Conservation (phyloP, 148 eudicot genomes). For the Oxyria digyna region DNA sequence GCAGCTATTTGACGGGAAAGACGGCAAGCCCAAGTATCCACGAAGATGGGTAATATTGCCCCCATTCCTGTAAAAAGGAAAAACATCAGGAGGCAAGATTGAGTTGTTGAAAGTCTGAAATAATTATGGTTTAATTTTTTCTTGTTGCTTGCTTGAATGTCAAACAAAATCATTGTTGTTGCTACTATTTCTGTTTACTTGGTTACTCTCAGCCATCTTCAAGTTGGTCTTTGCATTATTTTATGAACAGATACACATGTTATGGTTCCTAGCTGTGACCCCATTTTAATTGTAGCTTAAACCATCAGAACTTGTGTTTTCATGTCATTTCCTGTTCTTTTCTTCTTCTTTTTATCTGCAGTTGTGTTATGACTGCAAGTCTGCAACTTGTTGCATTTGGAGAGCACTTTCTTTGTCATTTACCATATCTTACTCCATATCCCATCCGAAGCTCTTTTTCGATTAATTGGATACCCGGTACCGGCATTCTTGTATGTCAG, state of each 20-base stretch:
- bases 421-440: neutral
- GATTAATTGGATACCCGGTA: neutral
- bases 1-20: conserved; percentile 96
- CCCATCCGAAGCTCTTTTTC: neutral
- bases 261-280: neutral
- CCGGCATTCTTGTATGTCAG: too few relatives aligned
- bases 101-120: neutral
- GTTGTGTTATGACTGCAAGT: too few relatives aligned
- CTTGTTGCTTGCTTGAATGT: neutral
- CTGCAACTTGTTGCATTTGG: neutral
- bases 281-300: neutral
- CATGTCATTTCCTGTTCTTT: neutral
- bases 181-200: neutral
- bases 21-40: conserved; percentile 89
- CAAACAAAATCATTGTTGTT: neutral
- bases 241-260: neutral
- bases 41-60: conserved; percentile 93
- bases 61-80: conserved; percentile 63
- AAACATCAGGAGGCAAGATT: conserved; percentile 2
- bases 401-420: neutral
- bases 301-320: neutral
- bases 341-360: neutral
- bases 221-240: neutral
- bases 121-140: neutral
- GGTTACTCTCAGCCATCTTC: neutral